These are phyloP conservation scores for Diaporthe sp. DNA, from an alignment of 2,329 filamentous ascomycete genomes.

Conservation along the genomic window DNA sequence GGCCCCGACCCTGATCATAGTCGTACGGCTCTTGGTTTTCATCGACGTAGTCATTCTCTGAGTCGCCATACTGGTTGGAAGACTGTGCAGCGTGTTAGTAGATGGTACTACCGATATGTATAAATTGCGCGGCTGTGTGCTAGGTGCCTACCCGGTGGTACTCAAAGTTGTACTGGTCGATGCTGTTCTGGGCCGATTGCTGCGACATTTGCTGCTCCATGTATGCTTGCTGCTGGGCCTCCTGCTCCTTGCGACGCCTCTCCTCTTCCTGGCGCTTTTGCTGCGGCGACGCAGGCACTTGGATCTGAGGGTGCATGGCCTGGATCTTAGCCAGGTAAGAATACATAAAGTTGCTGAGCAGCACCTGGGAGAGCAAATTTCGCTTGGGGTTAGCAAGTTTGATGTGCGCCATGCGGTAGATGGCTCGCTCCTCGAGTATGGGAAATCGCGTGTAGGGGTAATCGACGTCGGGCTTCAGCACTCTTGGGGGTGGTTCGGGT, in stretches of 20 bases:
- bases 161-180: conserved; percentile 52
- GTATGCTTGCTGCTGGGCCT: conserved; percentile 58
- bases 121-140: conserved; percentile 21
- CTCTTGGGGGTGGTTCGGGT: conserved; percentile 79
- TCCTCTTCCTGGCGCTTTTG: conserved; percentile 56
- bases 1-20: conserved; percentile 50
- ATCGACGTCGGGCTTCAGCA: conserved; percentile 88
- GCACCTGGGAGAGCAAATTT: conserved; percentile 91
- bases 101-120: neutral
- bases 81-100: conserved; percentile 44
- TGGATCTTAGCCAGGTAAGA: conserved; percentile 98
- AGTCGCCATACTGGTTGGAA: conserved; percentile 50
- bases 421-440: conserved; percentile 94
- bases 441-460: conserved; percentile 97
- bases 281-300: conserved; percentile 85
- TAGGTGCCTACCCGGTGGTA: conserved; percentile 51
- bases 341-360: conserved; percentile 99
- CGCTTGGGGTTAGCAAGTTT: conserved; percentile 98
- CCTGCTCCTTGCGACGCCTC: conserved; percentile 65
- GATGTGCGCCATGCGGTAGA: conserved; percentile 98
- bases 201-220: conserved; percentile 58
- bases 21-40: conserved; percentile 52
- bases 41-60: conserved; percentile 51
- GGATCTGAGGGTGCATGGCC: conserved; percentile 97
- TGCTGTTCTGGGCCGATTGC: conserved; percentile 46